These are phyloP conservation scores for Ajuga chamaepitys DNA, from an alignment of 257 asterid species.

Conservation along the genomic window DNA sequence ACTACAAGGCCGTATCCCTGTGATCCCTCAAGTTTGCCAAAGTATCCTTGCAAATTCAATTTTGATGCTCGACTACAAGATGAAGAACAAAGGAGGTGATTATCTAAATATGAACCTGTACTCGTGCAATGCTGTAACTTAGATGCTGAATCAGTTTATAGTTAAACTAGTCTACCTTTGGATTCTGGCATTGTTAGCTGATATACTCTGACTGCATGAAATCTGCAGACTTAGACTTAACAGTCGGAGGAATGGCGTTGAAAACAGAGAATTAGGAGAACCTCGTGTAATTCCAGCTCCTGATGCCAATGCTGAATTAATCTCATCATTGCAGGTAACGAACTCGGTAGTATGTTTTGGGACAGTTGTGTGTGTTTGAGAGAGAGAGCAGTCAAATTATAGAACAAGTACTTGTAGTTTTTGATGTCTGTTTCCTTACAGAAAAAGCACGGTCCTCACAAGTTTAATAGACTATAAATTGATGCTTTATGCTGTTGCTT, in stretches of 20 bases:
- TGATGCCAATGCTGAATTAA: slow-evolving; percentile 64
- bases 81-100: slow-evolving; percentile 83
- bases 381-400: background rate
- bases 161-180: background rate
- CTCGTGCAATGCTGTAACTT: background rate
- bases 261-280: slow-evolving; percentile 48
- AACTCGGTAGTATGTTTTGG: background rate
- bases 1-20: slow-evolving; percentile 70
- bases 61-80: slow-evolving; percentile 82
- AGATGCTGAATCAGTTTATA: slow-evolving; percentile 1
- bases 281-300: slow-evolving; percentile 72
- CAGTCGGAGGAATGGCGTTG: slow-evolving; percentile 42
- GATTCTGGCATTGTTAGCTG: background rate
- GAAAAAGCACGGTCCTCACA: slow-evolving; percentile 61
- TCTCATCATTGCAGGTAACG: slow-evolving; percentile 62
- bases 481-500: too few species aligned
- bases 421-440: slow-evolving; percentile 22
- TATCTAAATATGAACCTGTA: background rate
- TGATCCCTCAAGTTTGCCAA: slow-evolving; percentile 85
- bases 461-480: too few species aligned
- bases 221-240: slow-evolving; percentile 51
- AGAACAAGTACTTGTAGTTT: background rate
- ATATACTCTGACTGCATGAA: slow-evolving; percentile 11
- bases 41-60: slow-evolving; percentile 89
- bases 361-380: background rate